Percentiles rank a stretch among this genome's conserved stretches.
Evolutionary conservation across 805 yeast genomes (phyloP).

Genomic region (Metschnikowia lochheadii): DNA sequence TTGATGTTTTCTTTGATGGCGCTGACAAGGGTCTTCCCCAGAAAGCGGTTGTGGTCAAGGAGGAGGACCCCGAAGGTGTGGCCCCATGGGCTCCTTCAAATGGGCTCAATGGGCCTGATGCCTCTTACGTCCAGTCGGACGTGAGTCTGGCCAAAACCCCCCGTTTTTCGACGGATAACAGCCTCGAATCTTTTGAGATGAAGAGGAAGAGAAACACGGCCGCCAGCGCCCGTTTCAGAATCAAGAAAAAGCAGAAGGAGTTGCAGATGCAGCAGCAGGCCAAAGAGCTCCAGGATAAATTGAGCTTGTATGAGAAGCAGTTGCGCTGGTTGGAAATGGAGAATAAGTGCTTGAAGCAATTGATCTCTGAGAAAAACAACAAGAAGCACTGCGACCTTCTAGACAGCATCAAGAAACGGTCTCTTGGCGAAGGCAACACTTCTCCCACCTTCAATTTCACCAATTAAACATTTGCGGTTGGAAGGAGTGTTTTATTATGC

Average conservation of each 20-base stretch:
- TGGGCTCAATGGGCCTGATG: not conserved
- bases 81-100: not conserved
- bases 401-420: constrained; percentile 26
- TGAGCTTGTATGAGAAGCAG: constrained; percentile 62
- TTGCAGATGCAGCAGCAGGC: constrained; percentile 82
- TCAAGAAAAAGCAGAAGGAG: constrained; percentile 88
- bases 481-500: too few species aligned
- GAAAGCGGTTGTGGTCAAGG: constrained; percentile 5
- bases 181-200: constrained; percentile 36
- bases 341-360: constrained; percentile 74
- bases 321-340: constrained; percentile 90
- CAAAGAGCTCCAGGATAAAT: constrained; percentile 65
- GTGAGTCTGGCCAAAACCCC: not conserved
- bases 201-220: constrained; percentile 88
- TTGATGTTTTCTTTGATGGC: constrained; percentile 30
- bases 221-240: constrained; percentile 89
- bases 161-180: not conserved
- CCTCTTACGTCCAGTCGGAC: not conserved
- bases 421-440: constrained; percentile 12
- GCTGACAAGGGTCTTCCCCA: constrained; percentile 9
- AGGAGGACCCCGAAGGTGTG: constrained; percentile 1
- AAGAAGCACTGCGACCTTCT: constrained; percentile 26
- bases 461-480: not conserved
- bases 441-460: not conserved
- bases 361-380: constrained; percentile 74